Base-by-base conservation (phyloP, 495 filamentous ascomycete species). In the Penicillium psychrofluorescens region DNA sequence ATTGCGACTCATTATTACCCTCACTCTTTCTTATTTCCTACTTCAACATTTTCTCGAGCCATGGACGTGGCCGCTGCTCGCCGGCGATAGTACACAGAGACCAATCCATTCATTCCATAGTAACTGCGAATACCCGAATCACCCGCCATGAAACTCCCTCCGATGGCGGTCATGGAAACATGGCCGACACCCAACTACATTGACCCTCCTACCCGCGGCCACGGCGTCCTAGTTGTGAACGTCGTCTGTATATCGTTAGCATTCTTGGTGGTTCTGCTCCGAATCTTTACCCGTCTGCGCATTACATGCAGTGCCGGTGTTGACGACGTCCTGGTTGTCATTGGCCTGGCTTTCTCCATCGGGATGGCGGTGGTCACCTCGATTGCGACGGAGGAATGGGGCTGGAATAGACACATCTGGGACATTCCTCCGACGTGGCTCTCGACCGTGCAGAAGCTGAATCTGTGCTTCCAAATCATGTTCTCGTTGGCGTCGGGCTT, bases 161-260 rank as follows among this genome's bases (percentile, higher is more conserved):
- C 75, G 1, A 8, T 46, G 10, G 56, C 64, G 12, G 66, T 77
- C 5, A 39, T 67, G 40, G 61, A 50, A 3, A 51, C 64, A 46
- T 81, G 78, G 78, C 78, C 80, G 4, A 49, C 36, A n/a, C 68
- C 77, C 4, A 80, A 82, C 51, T 77, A 76, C 55, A 50, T 61
- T 44, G 54, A 81, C 47, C 78, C 78, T 6, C 55, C 61, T 15
- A 74, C 70, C 5, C 71, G 74, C 39, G 77, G 76, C 0, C 59
- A 66, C 44, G 55, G 54, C 9, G 66, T 67, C 8, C 49, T 70
- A 37, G 51, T 74, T 12, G 53, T 76, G 40, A 76, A 66, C 32
- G 41, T 70, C 16, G 29, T 72, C 35, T 63, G 68, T 36, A 44
- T 59, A 9, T 34, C 40, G 7, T 27, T 78, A 7, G 61, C 72